Base-by-base conservation (phyloP, 495 filamentous ascomycete species). In the Gamarada debralockiae region DNA sequence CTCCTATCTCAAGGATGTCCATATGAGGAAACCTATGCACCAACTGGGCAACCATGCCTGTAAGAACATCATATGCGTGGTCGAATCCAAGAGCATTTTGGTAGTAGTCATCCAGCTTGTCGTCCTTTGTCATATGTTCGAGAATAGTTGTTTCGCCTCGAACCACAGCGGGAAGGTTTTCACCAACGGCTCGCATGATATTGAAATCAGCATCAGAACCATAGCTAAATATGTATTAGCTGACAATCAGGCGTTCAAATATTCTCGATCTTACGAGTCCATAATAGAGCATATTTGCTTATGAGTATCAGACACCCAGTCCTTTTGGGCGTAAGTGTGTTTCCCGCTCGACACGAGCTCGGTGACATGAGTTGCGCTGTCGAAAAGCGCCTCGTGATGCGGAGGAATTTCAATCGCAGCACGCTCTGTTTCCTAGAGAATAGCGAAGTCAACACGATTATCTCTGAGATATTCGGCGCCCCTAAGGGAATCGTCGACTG, bases 41-140 rank as follows among this genome's bases (percentile, higher is more conserved):
- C 12, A 82, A 63, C 38, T 74, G 70, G 17, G 25, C 48, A 18
- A 67, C 61, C 7, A 67, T 34, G 1, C 41, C 49, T 25, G 13
- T 61, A 10, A 66, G 50, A 10, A 53, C 58, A 39, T 18, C 22
- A 27, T 44, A 65, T 38, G 15, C 64, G 33, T 41, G 50, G 22
- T 40, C 48, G 33, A 63, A 63, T 22, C 70, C 68, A 10, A 67
- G 24, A 0, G 22, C 61, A 1, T 67, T 29, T 0, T 49, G 44
- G 52, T 78, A 76, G 27, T 74, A 71, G 22, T 63, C 39, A 18
- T 63, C 57, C 0, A 81, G 62, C 58, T 70, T 56, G 17, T 69
- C 56, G 18, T 74, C 65, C 10, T 62, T 39, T 40, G 61, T 68
- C 61, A 78, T 66, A 31, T 66, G 58, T 34, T 78, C 74, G 25